phyloP scores from a whole-genome alignment of 805 yeast genomes.

The Myxozyma melibiosi region DNA sequence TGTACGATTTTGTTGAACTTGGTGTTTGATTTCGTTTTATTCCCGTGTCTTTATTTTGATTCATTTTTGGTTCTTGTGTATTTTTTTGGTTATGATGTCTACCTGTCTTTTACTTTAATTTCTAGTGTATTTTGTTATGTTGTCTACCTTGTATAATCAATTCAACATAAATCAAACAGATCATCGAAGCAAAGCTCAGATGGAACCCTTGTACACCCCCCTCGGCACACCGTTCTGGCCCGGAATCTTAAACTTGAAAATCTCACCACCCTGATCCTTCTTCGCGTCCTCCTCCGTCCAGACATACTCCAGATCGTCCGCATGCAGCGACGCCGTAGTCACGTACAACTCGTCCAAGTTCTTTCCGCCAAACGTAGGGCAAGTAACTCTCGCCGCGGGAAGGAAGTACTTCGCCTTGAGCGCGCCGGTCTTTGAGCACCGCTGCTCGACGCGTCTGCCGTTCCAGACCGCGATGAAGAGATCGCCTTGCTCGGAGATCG shows the following conservation, averaged over 20 bases:
- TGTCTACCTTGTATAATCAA: too few species aligned
- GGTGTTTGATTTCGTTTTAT: not conserved
- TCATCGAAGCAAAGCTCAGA: too few species aligned
- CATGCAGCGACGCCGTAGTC: conserved; percentile 62
- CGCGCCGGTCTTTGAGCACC: conserved; percentile 50
- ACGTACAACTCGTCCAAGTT: conserved; percentile 61
- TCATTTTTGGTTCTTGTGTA: not conserved
- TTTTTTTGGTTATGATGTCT: not conserved
- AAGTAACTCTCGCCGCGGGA: conserved; percentile 64
- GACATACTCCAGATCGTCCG: conserved; percentile 46
- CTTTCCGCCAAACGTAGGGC: conserved; percentile 69
- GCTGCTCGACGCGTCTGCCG: conserved; percentile 57
- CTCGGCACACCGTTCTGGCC: conserved; percentile 31
- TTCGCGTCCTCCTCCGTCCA: conserved; percentile 37
- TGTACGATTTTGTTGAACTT: conserved; percentile 24
- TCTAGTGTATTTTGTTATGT: not conserved
- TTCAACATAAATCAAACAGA: too few species aligned
- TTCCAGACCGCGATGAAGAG: conserved; percentile 72
- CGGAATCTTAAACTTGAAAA: conserved; percentile 35
- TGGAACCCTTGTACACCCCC: conserved; percentile 10
- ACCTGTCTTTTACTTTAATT: not conserved
- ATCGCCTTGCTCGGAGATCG: conserved; percentile 55
- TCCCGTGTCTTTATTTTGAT: not conserved
- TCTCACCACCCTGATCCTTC: conserved; percentile 38
- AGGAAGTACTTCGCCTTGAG: conserved; percentile 54